Conservation (phyloP, 495 filamentous ascomycete species). For the Hypoxylon crocopeplum region DNA sequence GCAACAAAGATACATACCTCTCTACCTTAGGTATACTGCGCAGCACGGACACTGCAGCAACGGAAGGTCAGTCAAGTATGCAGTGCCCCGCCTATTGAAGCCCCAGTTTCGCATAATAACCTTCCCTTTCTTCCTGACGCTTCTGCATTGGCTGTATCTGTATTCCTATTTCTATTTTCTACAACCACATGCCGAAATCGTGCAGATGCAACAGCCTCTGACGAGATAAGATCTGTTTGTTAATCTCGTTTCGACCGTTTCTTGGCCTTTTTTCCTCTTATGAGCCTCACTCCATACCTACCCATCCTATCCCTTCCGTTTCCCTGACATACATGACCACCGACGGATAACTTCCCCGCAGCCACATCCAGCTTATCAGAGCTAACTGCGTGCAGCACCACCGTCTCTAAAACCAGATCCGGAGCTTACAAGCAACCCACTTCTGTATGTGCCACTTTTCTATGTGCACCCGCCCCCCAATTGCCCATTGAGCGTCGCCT, state of each 20-base stretch:
- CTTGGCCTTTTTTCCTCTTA: constrained; percentile 24
- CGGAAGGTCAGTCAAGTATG: constrained; percentile 39
- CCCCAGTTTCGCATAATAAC: constrained; percentile 37
- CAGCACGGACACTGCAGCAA: constrained; percentile 34
- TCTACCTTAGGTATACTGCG: constrained; percentile 9
- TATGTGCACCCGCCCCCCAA: constrained; percentile 31
- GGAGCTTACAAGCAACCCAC: constrained; percentile 33
- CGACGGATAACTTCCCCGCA: constrained; percentile 41
- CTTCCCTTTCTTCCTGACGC: constrained; percentile 22
- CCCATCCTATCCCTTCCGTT: constrained; percentile 21
- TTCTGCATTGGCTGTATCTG: constrained; percentile 27
- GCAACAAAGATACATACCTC: constrained; percentile 2
- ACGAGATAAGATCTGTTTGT: constrained; percentile 37
- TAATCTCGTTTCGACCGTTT: constrained; percentile 26
- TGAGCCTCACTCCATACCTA: constrained; percentile 19
- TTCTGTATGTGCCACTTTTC: constrained; percentile 34
- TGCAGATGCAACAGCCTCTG: constrained; percentile 39
- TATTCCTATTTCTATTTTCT: constrained; percentile 36
- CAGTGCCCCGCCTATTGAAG: constrained; percentile 42
- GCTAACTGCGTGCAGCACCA: constrained; percentile 37
- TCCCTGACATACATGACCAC: constrained; percentile 32
- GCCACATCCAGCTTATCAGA: constrained; percentile 41
- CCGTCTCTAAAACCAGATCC: constrained; percentile 26
- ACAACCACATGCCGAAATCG: constrained; percentile 35
- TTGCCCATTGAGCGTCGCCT: constrained; percentile 30